Evolutionary conservation across 116 monocot species (phyloP).

Genomic region (Phalaenopsis hybrid): DNA sequence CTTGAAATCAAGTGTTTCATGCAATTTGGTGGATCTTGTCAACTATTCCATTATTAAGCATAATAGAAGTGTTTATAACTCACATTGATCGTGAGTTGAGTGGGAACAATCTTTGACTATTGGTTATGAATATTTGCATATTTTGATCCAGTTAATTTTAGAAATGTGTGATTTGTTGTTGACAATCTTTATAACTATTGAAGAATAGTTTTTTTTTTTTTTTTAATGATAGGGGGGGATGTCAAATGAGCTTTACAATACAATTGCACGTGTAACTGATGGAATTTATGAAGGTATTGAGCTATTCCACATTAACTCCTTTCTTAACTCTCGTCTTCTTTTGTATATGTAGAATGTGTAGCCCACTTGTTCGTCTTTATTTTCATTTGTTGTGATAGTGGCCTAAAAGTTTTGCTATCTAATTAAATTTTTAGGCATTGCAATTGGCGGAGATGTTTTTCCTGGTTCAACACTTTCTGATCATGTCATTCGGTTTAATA

Average conservation of each 20-base stretch:
- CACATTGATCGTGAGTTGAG: too few relatives aligned
- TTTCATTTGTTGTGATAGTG: background rate
- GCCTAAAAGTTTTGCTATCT: background rate
- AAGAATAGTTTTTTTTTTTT: background rate
- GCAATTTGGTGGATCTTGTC: too few relatives aligned
- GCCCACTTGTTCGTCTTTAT: background rate
- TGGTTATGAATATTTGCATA: background rate
- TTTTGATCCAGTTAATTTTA: background rate
- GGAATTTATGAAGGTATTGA: conserved; percentile 96
- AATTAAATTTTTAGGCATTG: conserved; percentile 58
- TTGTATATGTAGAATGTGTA: background rate
- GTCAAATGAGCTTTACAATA: conserved; percentile 97
- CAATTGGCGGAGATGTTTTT: conserved; percentile 96
- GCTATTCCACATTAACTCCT: background rate
- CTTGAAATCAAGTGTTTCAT: too few relatives aligned
- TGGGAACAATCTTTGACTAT: background rate
- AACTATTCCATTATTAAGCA: too few relatives aligned
- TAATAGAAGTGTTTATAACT: too few relatives aligned
- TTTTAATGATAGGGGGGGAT: conserved; percentile 75
- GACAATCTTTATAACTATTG: background rate
- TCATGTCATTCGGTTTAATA: conserved; percentile 90
- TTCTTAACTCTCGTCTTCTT: background rate
- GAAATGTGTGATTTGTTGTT: background rate
- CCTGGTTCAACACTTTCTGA: conserved; percentile 98
- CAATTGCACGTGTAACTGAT: conserved; percentile 96